A percentile compares a stretch with the other conserved stretches of the same genome.
These are phyloP conservation scores for Botrytis porri DNA, from an alignment of 2,329 filamentous ascomycete genomes.

Conservation along the genomic window DNA sequence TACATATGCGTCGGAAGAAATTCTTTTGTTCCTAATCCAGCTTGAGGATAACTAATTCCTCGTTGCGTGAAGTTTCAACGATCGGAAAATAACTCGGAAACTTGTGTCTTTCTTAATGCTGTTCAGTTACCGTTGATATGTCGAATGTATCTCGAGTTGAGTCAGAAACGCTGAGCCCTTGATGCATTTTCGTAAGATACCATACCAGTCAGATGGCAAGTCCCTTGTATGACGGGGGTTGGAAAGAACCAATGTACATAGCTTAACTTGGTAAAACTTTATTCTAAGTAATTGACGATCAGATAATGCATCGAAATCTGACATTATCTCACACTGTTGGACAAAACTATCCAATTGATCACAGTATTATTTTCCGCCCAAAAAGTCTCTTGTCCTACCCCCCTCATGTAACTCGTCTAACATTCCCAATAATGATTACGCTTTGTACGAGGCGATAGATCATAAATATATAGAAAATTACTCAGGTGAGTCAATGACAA, in stretches of 20 bases:
- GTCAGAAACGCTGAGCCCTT: background rate
- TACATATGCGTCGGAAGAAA: background rate
- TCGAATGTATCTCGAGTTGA: background rate
- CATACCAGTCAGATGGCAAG: conserved; percentile 2
- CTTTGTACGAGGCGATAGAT: conserved; percentile 8
- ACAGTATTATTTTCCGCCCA: background rate
- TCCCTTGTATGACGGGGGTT: background rate
- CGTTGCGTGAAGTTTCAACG: background rate
- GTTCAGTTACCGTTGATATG: background rate
- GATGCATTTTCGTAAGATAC: background rate
- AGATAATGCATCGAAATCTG: conserved; percentile 9
- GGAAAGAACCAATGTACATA: background rate
- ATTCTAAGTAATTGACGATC: background rate
- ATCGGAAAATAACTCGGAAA: background rate
- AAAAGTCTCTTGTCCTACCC: background rate
- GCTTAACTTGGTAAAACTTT: background rate
- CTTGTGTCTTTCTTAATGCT: background rate
- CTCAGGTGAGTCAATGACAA: conserved; percentile 16
- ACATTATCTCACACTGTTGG: background rate
- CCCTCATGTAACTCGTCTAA: conserved; percentile 11
- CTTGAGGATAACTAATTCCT: background rate
- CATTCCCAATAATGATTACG: background rate
- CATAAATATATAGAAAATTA: background rate
- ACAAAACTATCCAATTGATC: background rate
- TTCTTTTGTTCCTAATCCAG: background rate